A percentile compares a stretch with the other conserved stretches of the same genome.
Conservation (phyloP, 2,329 filamentous ascomycete species). For the Septoria linicola region DNA sequence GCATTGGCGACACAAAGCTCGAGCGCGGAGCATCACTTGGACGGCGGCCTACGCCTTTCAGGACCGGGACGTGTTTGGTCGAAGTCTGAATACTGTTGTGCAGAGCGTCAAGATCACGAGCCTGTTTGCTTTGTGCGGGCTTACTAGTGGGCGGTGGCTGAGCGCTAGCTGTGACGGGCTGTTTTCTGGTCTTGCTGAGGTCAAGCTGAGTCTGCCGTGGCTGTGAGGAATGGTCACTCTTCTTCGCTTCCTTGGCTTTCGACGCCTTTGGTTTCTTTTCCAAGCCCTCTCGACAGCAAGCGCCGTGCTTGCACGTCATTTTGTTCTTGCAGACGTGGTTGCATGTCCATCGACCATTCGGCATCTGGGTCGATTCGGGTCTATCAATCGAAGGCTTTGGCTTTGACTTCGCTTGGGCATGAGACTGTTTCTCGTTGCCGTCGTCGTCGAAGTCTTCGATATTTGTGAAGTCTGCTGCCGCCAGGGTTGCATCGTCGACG, state of each 20-base stretch:
- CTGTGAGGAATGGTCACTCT: constrained; percentile 20
- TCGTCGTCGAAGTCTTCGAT: constrained; percentile 52
- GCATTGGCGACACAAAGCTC: constrained; percentile 1
- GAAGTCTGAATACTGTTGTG: constrained; percentile 30
- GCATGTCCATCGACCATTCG: constrained; percentile 72
- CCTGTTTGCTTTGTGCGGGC: constrained; percentile 17
- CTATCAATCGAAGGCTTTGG: constrained; percentile 11
- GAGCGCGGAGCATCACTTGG: background rate
- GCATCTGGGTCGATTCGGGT: constrained; percentile 53
- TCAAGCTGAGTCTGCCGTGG: constrained; percentile 35
- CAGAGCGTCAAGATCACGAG: constrained; percentile 25
- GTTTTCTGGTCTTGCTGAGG: constrained; percentile 26
- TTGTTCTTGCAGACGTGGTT: constrained; percentile 68
- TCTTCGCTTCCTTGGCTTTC: constrained; percentile 42
- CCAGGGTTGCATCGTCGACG: constrained; percentile 55
- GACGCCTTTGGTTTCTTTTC: constrained; percentile 59
- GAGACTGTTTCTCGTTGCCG: constrained; percentile 14
- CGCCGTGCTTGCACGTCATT: constrained; percentile 61
- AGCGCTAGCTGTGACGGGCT: background rate
- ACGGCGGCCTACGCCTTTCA: background rate
- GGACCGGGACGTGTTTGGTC: constrained; percentile 23
- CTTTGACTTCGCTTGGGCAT: constrained; percentile 7
- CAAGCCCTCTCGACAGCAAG: constrained; percentile 68
- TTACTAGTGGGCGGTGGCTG: constrained; percentile 9
- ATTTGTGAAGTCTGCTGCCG: constrained; percentile 46